Conservation (phyloP, 148 eudicot species). For the Rhododendron ovatum region DNA sequence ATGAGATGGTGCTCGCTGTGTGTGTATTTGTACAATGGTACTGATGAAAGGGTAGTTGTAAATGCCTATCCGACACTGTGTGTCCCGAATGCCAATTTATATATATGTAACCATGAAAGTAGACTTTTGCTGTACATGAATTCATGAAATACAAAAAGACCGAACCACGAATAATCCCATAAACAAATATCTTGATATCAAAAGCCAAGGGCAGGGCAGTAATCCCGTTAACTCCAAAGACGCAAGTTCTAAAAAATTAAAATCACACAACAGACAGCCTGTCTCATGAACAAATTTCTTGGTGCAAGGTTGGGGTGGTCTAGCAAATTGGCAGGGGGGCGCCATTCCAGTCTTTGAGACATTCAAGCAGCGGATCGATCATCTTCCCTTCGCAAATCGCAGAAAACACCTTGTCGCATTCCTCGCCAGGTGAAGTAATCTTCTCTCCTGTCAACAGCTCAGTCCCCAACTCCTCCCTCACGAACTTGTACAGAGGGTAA, state of each 20-base stretch:
- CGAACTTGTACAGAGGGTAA: slow-evolving; percentile 22
- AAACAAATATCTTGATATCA: neutral
- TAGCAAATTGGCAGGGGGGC: slow-evolving; percentile 24
- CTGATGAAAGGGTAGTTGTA: neutral
- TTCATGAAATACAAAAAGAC: neutral
- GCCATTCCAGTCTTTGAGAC: slow-evolving; percentile 21
- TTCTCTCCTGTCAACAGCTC: slow-evolving; percentile 24
- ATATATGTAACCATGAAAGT: neutral
- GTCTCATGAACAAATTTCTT: neutral
- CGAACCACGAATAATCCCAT: neutral
- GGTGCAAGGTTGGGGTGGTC: neutral
- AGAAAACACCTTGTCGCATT: slow-evolving; percentile 18
- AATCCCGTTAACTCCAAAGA: neutral
- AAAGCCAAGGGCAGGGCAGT: neutral
- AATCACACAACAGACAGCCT: neutral
- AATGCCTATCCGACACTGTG: neutral
- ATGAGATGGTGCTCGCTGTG: neutral
- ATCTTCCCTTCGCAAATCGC: slow-evolving; percentile 21
- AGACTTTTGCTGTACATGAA: neutral
- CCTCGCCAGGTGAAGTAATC: slow-evolving; percentile 14
- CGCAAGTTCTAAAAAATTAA: neutral
- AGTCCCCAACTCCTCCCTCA: slow-evolving; percentile 15
- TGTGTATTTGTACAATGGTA: neutral
- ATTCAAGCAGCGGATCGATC: slow-evolving; percentile 20
- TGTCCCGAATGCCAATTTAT: neutral